These are phyloP conservation scores for Amauroascus verrucosus DNA, from an alignment of 2,329 filamentous ascomycete genomes.

Conservation along the genomic window DNA sequence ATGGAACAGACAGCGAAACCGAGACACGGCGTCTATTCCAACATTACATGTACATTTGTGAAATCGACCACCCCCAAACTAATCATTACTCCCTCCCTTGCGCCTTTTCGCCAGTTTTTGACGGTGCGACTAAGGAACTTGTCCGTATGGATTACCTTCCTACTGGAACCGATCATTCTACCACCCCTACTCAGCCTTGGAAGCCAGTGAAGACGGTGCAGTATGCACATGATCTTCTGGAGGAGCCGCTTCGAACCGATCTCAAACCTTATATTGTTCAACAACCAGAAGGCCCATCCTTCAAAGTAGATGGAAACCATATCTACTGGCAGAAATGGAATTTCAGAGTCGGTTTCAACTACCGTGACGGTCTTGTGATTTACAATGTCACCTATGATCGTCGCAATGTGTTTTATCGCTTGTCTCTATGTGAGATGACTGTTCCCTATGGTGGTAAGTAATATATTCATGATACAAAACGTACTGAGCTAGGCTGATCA, in stretches of 20 bases:
- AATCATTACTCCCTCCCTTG: conserved; percentile 61
- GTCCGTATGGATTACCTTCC: conserved; percentile 60
- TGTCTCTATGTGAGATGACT: conserved; percentile 59
- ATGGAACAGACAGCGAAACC: conserved; percentile 40
- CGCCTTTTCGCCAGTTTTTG: conserved; percentile 57
- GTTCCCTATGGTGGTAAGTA: conserved; percentile 35
- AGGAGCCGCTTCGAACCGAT: conserved; percentile 50
- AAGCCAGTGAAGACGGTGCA: conserved; percentile 44
- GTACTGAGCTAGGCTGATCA: conserved; percentile 34
- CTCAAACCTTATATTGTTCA: conserved; percentile 55
- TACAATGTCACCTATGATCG: conserved; percentile 55
- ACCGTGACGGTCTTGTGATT: conserved; percentile 55
- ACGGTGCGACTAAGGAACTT: conserved; percentile 52
- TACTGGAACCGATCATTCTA: conserved; percentile 53
- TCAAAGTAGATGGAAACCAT: conserved; percentile 47
- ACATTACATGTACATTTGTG: conserved; percentile 47
- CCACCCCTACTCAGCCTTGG: conserved; percentile 47
- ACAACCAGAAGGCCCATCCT: conserved; percentile 56
- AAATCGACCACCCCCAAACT: conserved; percentile 52
- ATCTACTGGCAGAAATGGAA: conserved; percentile 59
- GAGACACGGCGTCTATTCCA: conserved; percentile 33
- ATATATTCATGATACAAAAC: conserved; percentile 13
- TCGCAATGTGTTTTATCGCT: conserved; percentile 56
- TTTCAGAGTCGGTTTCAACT: conserved; percentile 53
- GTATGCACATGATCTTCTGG: conserved; percentile 54